A percentile compares a stretch with the other conserved stretches of the same genome.
Evolutionary conservation across 2,329 filamentous ascomycete genomes (phyloP).

Genomic region (Apiospora aurea): DNA sequence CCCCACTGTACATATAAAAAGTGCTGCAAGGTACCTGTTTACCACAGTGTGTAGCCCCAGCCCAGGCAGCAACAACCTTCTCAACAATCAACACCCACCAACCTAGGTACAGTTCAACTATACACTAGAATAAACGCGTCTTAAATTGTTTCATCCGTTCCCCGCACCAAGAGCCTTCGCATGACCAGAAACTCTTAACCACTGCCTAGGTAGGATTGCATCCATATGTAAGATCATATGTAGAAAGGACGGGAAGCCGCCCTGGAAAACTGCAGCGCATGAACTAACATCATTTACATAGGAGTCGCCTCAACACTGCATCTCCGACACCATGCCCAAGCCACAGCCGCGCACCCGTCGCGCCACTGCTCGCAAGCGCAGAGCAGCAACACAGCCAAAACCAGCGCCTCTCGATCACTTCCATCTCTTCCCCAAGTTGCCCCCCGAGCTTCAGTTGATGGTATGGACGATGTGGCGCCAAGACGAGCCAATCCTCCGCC

Average conservation of each 20-base stretch:
- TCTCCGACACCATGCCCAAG: background rate
- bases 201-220: no score
- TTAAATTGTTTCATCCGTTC: no score
- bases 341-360: background rate
- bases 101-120: no score
- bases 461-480: background rate
- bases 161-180: no score
- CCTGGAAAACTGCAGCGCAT: no score
- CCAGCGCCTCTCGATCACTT: background rate
- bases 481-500: background rate
- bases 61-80: background rate
- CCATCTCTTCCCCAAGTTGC: background rate
- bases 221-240: no score
- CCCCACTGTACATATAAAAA: no score
- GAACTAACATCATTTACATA: background rate
- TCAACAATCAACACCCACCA: background rate
- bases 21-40: background rate
- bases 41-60: background rate
- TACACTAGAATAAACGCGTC: no score
- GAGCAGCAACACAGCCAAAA: background rate
- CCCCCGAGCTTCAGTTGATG: conserved; percentile 8
- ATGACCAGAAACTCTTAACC: no score
- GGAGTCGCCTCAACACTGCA: background rate
- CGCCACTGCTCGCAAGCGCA: background rate
- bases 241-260: no score